Percentiles rank a stretch among this genome's conserved stretches.
These are phyloP conservation scores for Kregervanrija pseudodelftensis DNA, from an alignment of 805 yeast genomes.

Conservation along the genomic window DNA sequence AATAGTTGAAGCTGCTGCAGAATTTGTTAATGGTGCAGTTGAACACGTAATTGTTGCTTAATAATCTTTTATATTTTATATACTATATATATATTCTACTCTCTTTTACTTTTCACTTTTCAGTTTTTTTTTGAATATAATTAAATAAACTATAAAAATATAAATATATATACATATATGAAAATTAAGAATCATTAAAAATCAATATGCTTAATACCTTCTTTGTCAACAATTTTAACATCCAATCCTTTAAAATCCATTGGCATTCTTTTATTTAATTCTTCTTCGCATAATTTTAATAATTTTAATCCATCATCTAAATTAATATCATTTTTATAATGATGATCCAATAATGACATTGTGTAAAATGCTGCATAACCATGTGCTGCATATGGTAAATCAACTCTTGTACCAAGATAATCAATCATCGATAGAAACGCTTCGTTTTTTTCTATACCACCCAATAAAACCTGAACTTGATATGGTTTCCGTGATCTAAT, in stretches of 20 bases:
- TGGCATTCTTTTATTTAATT: conserved; percentile 80
- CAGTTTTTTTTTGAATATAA: background rate
- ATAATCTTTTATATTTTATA: background rate
- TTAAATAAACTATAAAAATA: background rate
- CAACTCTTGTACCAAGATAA: conserved; percentile 86
- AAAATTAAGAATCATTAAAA: conserved; percentile 7
- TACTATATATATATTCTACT: background rate
- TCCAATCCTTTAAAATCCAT: conserved; percentile 81
- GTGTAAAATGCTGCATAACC: conserved; percentile 98
- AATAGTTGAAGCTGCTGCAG: conserved; percentile 2
- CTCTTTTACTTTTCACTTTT: background rate
- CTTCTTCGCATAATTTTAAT: conserved; percentile 65
- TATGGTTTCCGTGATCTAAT: conserved; percentile 92
- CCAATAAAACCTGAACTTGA: conserved; percentile 87
- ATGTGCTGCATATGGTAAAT: conserved; percentile 93
- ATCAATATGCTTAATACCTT: conserved; percentile 26
- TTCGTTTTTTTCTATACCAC: conserved; percentile 46
- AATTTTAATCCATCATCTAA: conserved; percentile 73
- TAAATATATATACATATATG: background rate
- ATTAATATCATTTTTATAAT: conserved; percentile 70
- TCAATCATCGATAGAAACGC: conserved; percentile 86
- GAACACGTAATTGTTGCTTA: background rate
- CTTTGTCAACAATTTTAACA: conserved; percentile 28
- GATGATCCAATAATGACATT: conserved; percentile 82
- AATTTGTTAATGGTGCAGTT: conserved; percentile 2